Evolutionary conservation across 768 basidiomycete genomes (phyloP), one percentile per base, ranked within the genome.

Genomic region (Cystobasidium onofrii): DNA sequence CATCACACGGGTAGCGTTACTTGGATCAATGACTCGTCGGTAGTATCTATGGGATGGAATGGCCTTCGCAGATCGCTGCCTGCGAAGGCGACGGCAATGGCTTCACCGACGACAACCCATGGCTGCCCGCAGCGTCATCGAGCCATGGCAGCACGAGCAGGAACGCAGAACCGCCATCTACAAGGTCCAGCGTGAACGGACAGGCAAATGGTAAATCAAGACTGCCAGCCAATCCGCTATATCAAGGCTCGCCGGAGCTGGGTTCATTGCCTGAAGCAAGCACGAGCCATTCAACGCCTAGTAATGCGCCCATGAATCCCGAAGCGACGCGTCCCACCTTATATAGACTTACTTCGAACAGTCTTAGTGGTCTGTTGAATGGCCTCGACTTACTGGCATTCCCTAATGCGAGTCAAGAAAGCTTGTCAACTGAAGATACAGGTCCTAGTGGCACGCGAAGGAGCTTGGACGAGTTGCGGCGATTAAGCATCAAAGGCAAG

Each of bases 391-490:
- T 27, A 52, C 54, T 71, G 33, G 2, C 50, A 2, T 33, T 71
- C 27, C 10, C 33, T 4, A 71, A 71, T 44, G 39, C 69, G 10
- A 36, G 25, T 44, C 52, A 52, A 36, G 69, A 71, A 44, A 41
- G 36, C 39, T 20, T 71, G 69, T 71, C 69, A 12, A 71, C 69
- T 18, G 50, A 46, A 60, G 55, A 60, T 36, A 27, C 33, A 13
- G 66, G 27, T 15, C 33, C 34, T 6, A 60, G 41, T 23, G 69
- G 54, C 17, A 25, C 29, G 3, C 15, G 69, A 9, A 6, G 69
- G 33, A 71, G 69, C 44, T 36, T 71, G 54, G 69, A 71, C 52
- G 69, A 71, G 54, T n/a, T 71, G 31, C 69, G 69, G 33, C 50
- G 69, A 34, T 57, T 71, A 18, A 33, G 44, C 34, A 61, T 55